Percentiles rank a stretch among this genome's conserved stretches.
phyloP scores from a whole-genome alignment of 495 filamentous ascomycete species.

The Annulohypoxylon maeteangense region DNA sequence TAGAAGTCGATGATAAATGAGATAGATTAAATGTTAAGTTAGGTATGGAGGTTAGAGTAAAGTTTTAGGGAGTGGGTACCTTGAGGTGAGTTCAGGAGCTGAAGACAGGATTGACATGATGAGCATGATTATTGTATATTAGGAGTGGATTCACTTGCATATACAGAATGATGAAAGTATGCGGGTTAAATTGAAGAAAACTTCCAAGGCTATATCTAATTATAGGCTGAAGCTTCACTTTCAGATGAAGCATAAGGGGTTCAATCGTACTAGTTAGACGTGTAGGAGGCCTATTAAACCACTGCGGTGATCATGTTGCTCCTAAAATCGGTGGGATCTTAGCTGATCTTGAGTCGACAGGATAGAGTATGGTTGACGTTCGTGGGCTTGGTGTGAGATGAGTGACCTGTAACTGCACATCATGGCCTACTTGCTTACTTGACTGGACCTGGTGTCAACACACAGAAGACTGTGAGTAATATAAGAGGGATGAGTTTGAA shows the following conservation, averaged over 20 bases:
- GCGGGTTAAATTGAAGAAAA: background rate
- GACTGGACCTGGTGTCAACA: background rate
- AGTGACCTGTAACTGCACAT: background rate
- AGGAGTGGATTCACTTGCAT: background rate
- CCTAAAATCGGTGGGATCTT: background rate
- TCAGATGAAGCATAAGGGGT: too few species aligned
- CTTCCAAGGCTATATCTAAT: too few species aligned
- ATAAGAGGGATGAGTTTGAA: background rate
- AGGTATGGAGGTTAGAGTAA: background rate
- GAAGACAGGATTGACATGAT: background rate
- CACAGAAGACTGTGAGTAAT: background rate
- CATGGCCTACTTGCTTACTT: background rate
- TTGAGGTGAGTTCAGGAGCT: background rate
- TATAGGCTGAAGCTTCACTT: background rate
- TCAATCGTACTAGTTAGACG: too few species aligned
- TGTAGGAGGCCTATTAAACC: background rate
- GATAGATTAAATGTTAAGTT: background rate
- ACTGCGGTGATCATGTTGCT: background rate
- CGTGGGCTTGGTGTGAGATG: background rate
- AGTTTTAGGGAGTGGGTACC: background rate
- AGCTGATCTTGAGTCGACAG: background rate
- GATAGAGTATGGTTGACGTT: background rate
- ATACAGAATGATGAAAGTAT: background rate
- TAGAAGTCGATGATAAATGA: background rate
- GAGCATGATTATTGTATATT: background rate